Conservation (phyloP, 1,139 yeast genomes). For the Suhomyces ambrosiae region DNA sequence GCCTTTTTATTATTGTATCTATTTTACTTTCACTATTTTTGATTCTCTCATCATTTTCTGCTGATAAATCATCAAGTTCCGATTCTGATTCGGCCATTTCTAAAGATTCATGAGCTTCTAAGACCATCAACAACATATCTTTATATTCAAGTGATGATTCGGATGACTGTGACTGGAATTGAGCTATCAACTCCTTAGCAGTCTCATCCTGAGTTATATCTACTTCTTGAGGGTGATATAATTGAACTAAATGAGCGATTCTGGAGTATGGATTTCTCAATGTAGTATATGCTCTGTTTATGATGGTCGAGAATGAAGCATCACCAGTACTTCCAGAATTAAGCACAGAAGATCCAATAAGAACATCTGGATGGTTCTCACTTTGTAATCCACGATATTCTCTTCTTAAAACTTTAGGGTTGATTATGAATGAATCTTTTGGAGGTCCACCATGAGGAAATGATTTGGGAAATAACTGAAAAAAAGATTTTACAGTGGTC, state of each 20-base stretch:
- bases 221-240: slow-evolving; percentile 40
- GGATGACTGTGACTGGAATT: slow-evolving; percentile 33
- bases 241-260: slow-evolving; percentile 40
- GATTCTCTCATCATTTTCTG: slow-evolving; percentile 60
- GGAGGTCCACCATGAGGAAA: slow-evolving; percentile 76
- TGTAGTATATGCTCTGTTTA: slow-evolving; percentile 77
- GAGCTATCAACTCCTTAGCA: slow-evolving; percentile 38
- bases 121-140: slow-evolving; percentile 65
- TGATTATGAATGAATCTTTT: slow-evolving; percentile 57
- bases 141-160: slow-evolving; percentile 50
- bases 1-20: slow-evolving; percentile 28
- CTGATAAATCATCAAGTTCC: slow-evolving; percentile 56
- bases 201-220: slow-evolving; percentile 46
- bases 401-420: slow-evolving; percentile 56
- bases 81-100: slow-evolving; percentile 61
- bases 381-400: slow-evolving; percentile 79
- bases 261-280: slow-evolving; percentile 71
- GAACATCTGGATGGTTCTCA: slow-evolving; percentile 76
- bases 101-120: slow-evolving; percentile 78
- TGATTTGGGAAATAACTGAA: slow-evolving; percentile 71
- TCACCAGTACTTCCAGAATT: slow-evolving; percentile 18
- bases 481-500: slow-evolving; percentile 35
- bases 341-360: slow-evolving; percentile 32
- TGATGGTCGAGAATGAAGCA: slow-evolving; percentile 45
- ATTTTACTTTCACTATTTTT: slow-evolving; percentile 37